A percentile compares a stretch with the other conserved stretches of the same genome.
Conservation (phyloP, 805 yeast species). For the Naumovozyma castellii region DNA sequence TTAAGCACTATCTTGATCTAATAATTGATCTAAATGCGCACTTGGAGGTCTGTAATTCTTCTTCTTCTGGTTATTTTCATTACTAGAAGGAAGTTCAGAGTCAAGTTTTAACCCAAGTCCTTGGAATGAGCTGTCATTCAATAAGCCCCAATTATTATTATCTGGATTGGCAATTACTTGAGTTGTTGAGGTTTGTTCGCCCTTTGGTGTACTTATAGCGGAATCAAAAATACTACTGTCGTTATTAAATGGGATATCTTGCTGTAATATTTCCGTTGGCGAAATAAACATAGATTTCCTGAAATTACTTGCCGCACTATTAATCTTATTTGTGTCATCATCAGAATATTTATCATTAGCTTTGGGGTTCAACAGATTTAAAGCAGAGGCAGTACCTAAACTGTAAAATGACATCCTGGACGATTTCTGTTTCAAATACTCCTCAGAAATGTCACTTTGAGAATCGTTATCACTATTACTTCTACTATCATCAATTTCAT, state of each 20-base stretch:
- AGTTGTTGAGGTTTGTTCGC: conserved; percentile 3
- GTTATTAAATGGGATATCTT: conserved; percentile 5
- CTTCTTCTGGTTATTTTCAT: not conserved
- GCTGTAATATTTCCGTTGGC: conserved; percentile 37
- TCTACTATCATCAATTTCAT: not conserved
- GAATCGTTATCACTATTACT: conserved; percentile 18
- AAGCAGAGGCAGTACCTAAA: conserved; percentile 24
- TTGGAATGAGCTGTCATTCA: not conserved
- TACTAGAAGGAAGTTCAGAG: not conserved
- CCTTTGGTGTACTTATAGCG: conserved; percentile 8
- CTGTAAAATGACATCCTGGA: conserved; percentile 26
- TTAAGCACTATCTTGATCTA: conserved; percentile 23
- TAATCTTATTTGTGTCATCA: conserved; percentile 11
- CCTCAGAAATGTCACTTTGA: conserved; percentile 20
- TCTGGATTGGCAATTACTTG: conserved; percentile 1
- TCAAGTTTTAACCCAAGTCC: not conserved
- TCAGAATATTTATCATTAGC: conserved; percentile 3
- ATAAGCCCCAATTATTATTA: not conserved
- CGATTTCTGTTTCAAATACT: conserved; percentile 14
- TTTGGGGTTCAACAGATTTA: conserved; percentile 18
- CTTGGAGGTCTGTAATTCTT: conserved; percentile 40
- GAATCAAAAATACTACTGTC: conserved; percentile 7
- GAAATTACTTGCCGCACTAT: conserved; percentile 3
- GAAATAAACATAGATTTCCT: conserved; percentile 43
- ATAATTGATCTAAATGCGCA: conserved; percentile 37